Evolutionary conservation across 345 rosid species (phyloP).

Genomic region (Gynandropsis gynandra): DNA sequence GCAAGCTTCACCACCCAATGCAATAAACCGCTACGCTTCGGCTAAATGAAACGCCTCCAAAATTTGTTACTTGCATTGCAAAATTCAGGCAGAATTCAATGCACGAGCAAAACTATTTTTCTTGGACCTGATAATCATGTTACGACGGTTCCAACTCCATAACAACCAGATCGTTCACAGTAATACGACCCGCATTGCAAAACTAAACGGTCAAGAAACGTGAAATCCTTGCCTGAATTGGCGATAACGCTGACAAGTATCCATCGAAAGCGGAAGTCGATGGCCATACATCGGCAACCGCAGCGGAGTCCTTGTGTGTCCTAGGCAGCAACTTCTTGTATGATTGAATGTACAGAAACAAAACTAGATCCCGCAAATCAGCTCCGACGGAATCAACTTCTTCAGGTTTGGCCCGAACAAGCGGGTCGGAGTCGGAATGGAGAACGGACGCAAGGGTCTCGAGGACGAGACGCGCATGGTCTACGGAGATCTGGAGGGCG

Average conservation of each 20-base stretch:
- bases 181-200: conserved; percentile 14
- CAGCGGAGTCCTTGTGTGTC: conserved; percentile 80
- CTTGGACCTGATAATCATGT: background rate
- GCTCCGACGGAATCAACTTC: conserved; percentile 61
- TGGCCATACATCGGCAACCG: conserved; percentile 98
- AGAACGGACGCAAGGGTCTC: conserved; percentile 82
- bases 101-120: background rate
- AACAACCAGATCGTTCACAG: conserved; percentile 13
- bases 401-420: conserved; percentile 42
- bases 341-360: conserved; percentile 85
- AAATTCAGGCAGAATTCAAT: background rate
- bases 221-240: conserved; percentile 61
- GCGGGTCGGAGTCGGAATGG: conserved; percentile 66
- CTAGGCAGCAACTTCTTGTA: conserved; percentile 85
- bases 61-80: background rate
- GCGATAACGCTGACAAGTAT: conserved; percentile 82
- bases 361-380: conserved; percentile 76
- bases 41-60: background rate
- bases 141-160: background rate
- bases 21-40: background rate
- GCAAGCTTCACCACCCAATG: background rate
- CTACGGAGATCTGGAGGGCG: conserved; percentile 73
- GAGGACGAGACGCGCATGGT: conserved; percentile 75
- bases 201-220: background rate
- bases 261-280: conserved; percentile 98